These are phyloP conservation scores for Kodamaea leandrae DNA, from an alignment of 805 yeast genomes.

Conservation along the genomic window DNA sequence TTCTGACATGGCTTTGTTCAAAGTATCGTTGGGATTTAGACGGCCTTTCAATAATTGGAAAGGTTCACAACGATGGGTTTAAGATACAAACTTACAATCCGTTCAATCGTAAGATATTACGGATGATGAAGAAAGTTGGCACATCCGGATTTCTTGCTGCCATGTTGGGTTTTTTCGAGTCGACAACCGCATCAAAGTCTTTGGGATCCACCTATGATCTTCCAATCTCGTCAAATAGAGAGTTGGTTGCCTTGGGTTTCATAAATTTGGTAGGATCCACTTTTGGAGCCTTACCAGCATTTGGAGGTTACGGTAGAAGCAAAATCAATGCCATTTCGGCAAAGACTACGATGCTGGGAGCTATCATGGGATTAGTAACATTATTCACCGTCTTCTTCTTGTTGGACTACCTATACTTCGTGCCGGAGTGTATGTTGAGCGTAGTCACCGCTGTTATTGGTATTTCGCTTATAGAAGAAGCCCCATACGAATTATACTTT, in stretches of 20 bases:
- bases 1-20: slow-evolving; percentile 54
- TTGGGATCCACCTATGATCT: slow-evolving; percentile 70
- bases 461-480: slow-evolving; percentile 64
- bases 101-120: slow-evolving; percentile 44
- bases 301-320: slow-evolving; percentile 95
- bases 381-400: slow-evolving; percentile 60
- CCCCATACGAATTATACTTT: slow-evolving; percentile 73
- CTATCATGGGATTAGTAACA: slow-evolving; percentile 75
- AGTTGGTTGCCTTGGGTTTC: slow-evolving; percentile 82
- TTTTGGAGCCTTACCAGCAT: slow-evolving; percentile 78
- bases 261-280: slow-evolving; percentile 64
- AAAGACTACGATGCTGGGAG: slow-evolving; percentile 78
- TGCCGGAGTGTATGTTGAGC: slow-evolving; percentile 78
- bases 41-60: slow-evolving; percentile 73
- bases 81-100: slow-evolving; percentile 52
- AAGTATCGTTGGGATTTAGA: slow-evolving; percentile 44
- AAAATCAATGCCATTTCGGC: slow-evolving; percentile 85
- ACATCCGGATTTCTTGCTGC: slow-evolving; percentile 74
- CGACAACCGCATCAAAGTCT: slow-evolving; percentile 89
- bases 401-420: slow-evolving; percentile 60
- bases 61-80: slow-evolving; percentile 46
- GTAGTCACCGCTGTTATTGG: slow-evolving; percentile 79
- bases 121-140: slow-evolving; percentile 56
- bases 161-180: slow-evolving; percentile 85
- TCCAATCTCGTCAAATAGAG: slow-evolving; percentile 83